Base-by-base conservation (phyloP, 1,139 yeast species). In the Diutina rugosa region DNA sequence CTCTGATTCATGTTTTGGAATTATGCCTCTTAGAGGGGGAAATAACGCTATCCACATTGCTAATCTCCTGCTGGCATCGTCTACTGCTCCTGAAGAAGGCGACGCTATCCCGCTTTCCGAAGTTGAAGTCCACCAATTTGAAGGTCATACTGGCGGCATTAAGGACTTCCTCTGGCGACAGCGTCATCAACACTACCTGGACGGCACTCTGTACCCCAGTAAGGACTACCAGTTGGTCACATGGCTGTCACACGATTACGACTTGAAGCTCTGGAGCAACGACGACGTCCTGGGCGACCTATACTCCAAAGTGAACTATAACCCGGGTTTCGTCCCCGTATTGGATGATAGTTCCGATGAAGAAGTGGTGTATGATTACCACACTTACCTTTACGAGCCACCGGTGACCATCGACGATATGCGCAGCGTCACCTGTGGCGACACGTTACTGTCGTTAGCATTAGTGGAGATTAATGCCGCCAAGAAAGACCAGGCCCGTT, bases 21-120 rank as follows among this genome's bases (percentile, higher is more conserved):
- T 93, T 4, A 87, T 90, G 90, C 99, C 99, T 0, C 73, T 87
- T 57, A 72, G 95, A 56, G 97, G 96, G 0, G 98, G 98, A 3
- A 77, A 79, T 28, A 84, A 93, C 67, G 77, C 90, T 0, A 77
- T 90, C 1, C 87, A 84, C 64, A 70, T 91, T 38, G 80, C 85
- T 21, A 82, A 84, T 62, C 78, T 79, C 61, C 77, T 77, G 57
- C 62, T 72, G 21, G 81, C 78, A 26, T 69, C 85, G 59, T 74
- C 77, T 38, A 58, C 59, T n/a, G 72, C 77, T 2, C 55, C 63
- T 14, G 59, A 58, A 10, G 63, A 71, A 0, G 65, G 68, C 4
- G 77, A 72, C 54, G 56, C 58, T 2, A 58, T 73, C 26, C 59
- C 58, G 7, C 67, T 65, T 7, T n/a, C 14, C 4, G 48, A 44